Conservation (phyloP, 225 moss, liverwort and hornwort species). For the Takakia lepidozioides region DNA sequence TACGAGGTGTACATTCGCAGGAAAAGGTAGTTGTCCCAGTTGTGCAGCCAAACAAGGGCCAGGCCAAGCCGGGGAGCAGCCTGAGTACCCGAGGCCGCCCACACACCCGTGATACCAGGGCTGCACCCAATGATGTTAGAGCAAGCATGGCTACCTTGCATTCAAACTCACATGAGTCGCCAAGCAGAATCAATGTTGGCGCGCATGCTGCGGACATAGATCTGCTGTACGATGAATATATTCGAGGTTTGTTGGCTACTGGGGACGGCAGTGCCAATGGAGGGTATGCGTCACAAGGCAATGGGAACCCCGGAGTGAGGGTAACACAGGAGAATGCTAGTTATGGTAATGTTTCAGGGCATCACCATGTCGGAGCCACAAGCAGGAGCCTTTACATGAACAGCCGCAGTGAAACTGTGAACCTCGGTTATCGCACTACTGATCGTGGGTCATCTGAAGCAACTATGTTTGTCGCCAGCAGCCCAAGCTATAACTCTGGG, state of each 20-base stretch:
- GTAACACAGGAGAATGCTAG: too few relatives aligned
- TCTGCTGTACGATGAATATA: conserved; percentile 66
- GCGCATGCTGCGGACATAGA: conserved; percentile 46
- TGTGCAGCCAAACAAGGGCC: conserved; percentile 7
- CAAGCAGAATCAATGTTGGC: conserved; percentile 12
- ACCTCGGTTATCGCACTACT: conserved; percentile 21
- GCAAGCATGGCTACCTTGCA: conserved; percentile 3
- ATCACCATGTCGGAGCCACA: conserved; percentile 12
- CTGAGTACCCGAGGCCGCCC: conserved; percentile 21
- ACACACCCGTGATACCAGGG: conserved; percentile 13
- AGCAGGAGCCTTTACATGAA: conserved; percentile 43
- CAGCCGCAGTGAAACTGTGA: conserved; percentile 33
- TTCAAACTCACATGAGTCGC: conserved; percentile 6
- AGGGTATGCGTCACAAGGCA: conserved; percentile 11
- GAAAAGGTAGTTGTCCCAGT: conserved; percentile 21
- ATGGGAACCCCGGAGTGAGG: background rate
- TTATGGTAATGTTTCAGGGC: too few relatives aligned
- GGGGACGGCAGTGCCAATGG: conserved; percentile 22
- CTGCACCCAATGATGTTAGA: conserved; percentile 5
- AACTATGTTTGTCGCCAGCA: conserved; percentile 18
- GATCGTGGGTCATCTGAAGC: conserved; percentile 21
- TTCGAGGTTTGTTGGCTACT: conserved; percentile 53
- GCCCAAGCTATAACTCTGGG: conserved; percentile 16
- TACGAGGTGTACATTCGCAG: conserved; percentile 35
- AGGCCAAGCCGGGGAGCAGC: conserved; percentile 26